Evolutionary conservation across 1,284 basidiomycete species (phyloP).

Genomic region (Cryptococcus sp.): DNA sequence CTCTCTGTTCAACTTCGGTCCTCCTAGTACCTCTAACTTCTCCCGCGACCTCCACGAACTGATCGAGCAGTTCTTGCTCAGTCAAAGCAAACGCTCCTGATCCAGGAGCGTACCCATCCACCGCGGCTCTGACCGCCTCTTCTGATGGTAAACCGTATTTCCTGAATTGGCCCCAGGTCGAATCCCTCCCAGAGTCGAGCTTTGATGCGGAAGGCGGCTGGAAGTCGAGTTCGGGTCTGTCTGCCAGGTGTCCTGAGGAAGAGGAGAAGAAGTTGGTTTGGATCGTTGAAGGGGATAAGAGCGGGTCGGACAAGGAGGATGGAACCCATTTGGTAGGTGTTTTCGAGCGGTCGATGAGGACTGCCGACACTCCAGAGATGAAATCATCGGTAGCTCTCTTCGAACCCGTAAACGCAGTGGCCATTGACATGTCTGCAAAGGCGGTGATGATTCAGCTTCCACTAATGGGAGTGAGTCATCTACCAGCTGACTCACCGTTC

Average conservation of each 20-base stretch:
- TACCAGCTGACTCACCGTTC: slow-evolving; percentile 66
- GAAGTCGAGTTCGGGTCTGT: slow-evolving; percentile 53
- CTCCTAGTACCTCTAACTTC: slow-evolving; percentile 30
- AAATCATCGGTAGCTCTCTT: slow-evolving; percentile 77
- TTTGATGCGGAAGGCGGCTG: slow-evolving; percentile 24
- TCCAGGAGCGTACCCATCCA: slow-evolving; percentile 42
- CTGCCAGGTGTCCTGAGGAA: slow-evolving; percentile 66
- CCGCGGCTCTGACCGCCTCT: slow-evolving; percentile 32
- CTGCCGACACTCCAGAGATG: slow-evolving; percentile 70
- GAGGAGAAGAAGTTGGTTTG: slow-evolving; percentile 33
- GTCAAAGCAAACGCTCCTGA: slow-evolving; percentile 51
- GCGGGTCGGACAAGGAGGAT: slow-evolving; percentile 63
- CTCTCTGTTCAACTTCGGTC: slow-evolving; percentile 32
- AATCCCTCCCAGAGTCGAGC: slow-evolving; percentile 31
- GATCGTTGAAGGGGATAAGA: slow-evolving; percentile 59
- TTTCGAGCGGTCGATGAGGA: slow-evolving; percentile 67
- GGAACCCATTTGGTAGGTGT: slow-evolving; percentile 48
- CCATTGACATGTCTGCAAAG: slow-evolving; percentile 39
- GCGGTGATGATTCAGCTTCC: not conserved
- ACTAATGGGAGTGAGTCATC: not conserved
- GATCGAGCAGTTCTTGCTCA: slow-evolving; percentile 41
- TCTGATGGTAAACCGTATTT: slow-evolving; percentile 50
- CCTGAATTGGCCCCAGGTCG: slow-evolving; percentile 51
- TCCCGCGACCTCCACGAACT: slow-evolving; percentile 33
- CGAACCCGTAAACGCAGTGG: slow-evolving; percentile 33